Base-by-base conservation (phyloP, 192 early-diverging fungal genomes). In the Backusella macrospora region DNA sequence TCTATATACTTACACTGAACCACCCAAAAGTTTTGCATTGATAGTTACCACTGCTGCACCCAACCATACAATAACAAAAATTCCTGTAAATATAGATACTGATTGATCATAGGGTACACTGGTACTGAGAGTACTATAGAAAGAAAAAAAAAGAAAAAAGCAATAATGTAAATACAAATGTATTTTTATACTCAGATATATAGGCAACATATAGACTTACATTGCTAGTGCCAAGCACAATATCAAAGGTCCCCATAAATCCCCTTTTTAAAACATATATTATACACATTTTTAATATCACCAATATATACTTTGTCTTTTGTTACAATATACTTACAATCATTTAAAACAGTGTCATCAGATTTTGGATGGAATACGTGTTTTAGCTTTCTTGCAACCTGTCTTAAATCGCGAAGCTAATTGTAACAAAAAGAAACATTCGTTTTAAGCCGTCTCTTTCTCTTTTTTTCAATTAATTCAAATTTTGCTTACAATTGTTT, bases 171-270 rank as follows among this genome's bases (percentile, higher is more conserved):
- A 2, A 64, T 9, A 34, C 39, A 23, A 12, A 12, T 52, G n/a
- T 18, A 52, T 18, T 18, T 18, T 18, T 52, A 21, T 21, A 5
- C 18, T 34, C 29, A 34, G 6, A 16, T 34, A 26, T 14, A 65
- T 52, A 63, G 14, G 2, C 29, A 34, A 34, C 29, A 34, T 34
- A 1, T 34, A 34, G 29, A 82, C 87, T 70, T 86, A 93, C 92
- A 96, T 88, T 1, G 97, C 96, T 68, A 99, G 82, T 9, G 88
- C 85, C 52, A 99, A 84, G 71, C 97, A 99, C 72, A 99, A 90
- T 69, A 99, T 86, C 55, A 99, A 84, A 39, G 97, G 97, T 23
- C 97, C 97, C 97, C 97, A 98, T 10, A 96, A 83, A 81, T 97
- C 92, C 96, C 96, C 96, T 94, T 80, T 80, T 83, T 79, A 68